phyloP scores from a whole-genome alignment of 2,329 filamentous ascomycete genomes.

The Colletotrichum lupini region DNA sequence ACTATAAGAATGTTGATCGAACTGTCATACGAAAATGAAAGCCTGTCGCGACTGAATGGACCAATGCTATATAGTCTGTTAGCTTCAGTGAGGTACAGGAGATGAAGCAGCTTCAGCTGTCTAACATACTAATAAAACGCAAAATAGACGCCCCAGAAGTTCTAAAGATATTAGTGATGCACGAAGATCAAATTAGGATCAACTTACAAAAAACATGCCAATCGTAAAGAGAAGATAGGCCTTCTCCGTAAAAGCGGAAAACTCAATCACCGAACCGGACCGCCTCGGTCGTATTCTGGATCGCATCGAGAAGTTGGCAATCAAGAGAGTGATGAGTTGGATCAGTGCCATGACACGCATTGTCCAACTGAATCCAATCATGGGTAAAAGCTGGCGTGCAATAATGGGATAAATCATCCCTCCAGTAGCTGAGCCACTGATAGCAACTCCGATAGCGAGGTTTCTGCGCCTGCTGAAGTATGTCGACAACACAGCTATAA shows the following conservation, averaged over 20 bases:
- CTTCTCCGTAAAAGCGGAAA: conserved; percentile 40
- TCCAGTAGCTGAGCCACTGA: conserved; percentile 65
- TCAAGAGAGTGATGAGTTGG: conserved; percentile 51
- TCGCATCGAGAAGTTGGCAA: conserved; percentile 49
- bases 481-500: conserved; percentile 68
- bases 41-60: conserved; percentile 53
- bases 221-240: conserved; percentile 41
- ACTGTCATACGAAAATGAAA: conserved; percentile 52
- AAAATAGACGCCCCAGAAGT: conserved; percentile 55
- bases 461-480: conserved; percentile 67
- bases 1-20: conserved; percentile 72
- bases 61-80: conserved; percentile 45
- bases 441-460: conserved; percentile 68
- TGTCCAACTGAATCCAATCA: conserved; percentile 67
- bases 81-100: too few relatives aligned
- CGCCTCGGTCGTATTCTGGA: conserved; percentile 52
- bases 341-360: conserved; percentile 57
- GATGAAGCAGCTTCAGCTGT: too few relatives aligned
- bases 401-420: conserved; percentile 61
- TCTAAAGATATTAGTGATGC: too few relatives aligned
- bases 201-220: conserved; percentile 46
- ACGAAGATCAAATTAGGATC: too few relatives aligned
- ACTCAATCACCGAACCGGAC: conserved; percentile 35
- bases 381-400: conserved; percentile 49
- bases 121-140: conserved; percentile 59